Base-by-base conservation (phyloP, 139 green algal species). In the Coelastrella sp. region DNA sequence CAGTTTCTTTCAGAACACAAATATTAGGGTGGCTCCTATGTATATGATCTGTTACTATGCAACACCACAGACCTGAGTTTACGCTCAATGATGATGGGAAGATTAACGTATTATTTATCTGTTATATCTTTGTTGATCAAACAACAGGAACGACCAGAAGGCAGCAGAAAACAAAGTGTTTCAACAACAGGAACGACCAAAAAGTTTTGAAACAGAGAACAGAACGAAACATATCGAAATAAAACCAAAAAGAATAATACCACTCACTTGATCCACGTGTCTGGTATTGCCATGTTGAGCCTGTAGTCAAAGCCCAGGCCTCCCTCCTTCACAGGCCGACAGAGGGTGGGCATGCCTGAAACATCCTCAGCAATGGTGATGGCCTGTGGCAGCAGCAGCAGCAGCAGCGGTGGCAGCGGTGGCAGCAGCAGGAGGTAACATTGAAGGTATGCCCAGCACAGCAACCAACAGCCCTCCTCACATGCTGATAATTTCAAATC, bases 291-390 rank as follows among this genome's bases (percentile, higher is more conserved):
- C 98, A 99, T 99, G 88, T 90, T 96, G 27, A 99, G 94, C 0
- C 96, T 91, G 91, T 96, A 97, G 93, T 99, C 97, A 90, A 99
- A 99, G n/a, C 98, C 98, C 15, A 98, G 84, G 8, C 98, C 98
- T 59, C 97, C 96, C 90, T 99, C 96, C 0, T 57, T 7, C 61
- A 99, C 98, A 0, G 96, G 95, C 20, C 96, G 92, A 93, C 98
- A 97, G 85, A 99, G 94, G 10, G 91, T 94, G 8, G 98, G 98
- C 98, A 99, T 99, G 78, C 98, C 97, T 15, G 92, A 97, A 17
- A 99, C 98, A 81, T 99, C 98, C 93, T 99, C 98, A 0, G 98
- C 98, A 15, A 99, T 95, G 0, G 95, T 97, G 24, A 98, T 93
- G 7, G 95, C 96, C 88, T 96, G 89, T n/a, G 57, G 73, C 17